Evolutionary conservation across 1,284 basidiomycete species (phyloP).

Genomic region (Entoloma clypeatum): DNA sequence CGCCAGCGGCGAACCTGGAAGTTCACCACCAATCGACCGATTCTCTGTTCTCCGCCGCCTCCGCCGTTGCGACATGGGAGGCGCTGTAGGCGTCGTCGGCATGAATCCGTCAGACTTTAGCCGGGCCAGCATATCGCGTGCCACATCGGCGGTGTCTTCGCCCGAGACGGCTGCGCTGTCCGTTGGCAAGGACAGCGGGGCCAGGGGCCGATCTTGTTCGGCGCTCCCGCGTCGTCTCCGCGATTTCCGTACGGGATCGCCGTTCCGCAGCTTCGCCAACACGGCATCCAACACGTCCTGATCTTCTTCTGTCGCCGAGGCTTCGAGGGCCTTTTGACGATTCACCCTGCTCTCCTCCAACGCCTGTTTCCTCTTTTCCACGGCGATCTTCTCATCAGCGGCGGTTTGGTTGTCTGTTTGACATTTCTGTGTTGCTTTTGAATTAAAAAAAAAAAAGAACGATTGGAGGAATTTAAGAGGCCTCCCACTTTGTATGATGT

Average conservation of each 20-base stretch:
- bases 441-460: conserved; percentile 9
- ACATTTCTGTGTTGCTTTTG: conserved; percentile 65
- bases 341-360: conserved; percentile 60
- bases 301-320: conserved; percentile 39
- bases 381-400: conserved; percentile 60
- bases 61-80: conserved; percentile 24
- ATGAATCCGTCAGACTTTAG: conserved; percentile 61
- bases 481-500: conserved; percentile 80
- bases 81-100: conserved; percentile 34
- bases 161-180: conserved; percentile 29
- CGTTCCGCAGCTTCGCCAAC: conserved; percentile 68
- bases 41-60: conserved; percentile 30
- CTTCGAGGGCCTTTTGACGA: conserved; percentile 49
- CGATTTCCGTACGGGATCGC: conserved; percentile 59
- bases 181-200: conserved; percentile 40
- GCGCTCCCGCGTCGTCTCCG: conserved; percentile 46
- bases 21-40: conserved; percentile 19
- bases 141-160: conserved; percentile 55
- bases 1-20: conserved; percentile 28
- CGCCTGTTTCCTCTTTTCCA: conserved; percentile 63
- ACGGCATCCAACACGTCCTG: conserved; percentile 74
- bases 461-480: not conserved
- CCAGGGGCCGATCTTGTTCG: conserved; percentile 31
- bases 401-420: conserved; percentile 70
- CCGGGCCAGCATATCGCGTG: conserved; percentile 69